phyloP scores from a whole-genome alignment of 1,284 basidiomycete species.

The Phenoliferia sp. region DNA sequence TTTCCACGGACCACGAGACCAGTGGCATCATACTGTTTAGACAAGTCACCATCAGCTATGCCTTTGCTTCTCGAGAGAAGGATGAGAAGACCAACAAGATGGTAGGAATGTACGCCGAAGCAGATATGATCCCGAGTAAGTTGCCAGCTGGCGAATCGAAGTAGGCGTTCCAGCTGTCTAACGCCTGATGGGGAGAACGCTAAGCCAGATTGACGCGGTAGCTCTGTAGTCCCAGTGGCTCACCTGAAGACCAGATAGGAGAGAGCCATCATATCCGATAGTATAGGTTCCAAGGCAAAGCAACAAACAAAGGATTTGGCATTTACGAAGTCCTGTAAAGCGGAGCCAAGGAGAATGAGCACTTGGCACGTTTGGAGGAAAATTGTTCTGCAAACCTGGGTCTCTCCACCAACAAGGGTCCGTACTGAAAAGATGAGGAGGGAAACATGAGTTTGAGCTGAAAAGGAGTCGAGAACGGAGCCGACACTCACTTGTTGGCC shows the following conservation, averaged over 20 bases:
- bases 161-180: not conserved
- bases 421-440: not conserved
- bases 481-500: not conserved
- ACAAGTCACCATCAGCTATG: not conserved
- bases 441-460: too few species aligned
- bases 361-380: not conserved
- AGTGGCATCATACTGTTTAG: conserved; percentile 1
- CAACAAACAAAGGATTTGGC: not conserved
- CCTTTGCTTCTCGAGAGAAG: too few species aligned
- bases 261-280: not conserved
- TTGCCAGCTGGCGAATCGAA: conserved; percentile 9
- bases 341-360: not conserved
- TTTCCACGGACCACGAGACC: conserved; percentile 10
- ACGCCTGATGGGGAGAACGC: not conserved
- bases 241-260: not conserved
- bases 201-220: not conserved
- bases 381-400: not conserved
- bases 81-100: conserved; percentile 1
- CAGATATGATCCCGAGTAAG: conserved; percentile 19
- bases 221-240: too few species aligned
- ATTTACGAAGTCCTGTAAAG: not conserved
- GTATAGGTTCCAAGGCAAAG: not conserved
- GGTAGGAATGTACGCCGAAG: conserved; percentile 13
- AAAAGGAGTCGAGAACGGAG: too few species aligned
- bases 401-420: conserved; percentile 3